Percentiles rank a stretch among this genome's conserved stretches.
These are phyloP conservation scores for Geosmithia putterillii DNA, from an alignment of 2,329 filamentous ascomycete species.

Conservation along the genomic window DNA sequence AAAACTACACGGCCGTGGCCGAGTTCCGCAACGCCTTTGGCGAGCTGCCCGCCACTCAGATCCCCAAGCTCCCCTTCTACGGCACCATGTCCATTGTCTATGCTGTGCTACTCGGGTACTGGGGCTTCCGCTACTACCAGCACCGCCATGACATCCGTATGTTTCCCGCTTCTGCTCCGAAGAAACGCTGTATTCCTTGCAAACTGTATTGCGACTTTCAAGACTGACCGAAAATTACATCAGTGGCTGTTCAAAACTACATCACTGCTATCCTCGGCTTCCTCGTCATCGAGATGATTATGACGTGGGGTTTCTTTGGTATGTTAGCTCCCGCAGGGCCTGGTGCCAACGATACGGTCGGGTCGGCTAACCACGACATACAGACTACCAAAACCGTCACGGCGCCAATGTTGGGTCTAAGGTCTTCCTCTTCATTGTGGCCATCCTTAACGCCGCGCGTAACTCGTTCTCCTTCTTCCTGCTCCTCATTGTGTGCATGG, in stretches of 20 bases:
- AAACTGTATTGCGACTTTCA: neutral
- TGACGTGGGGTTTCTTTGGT: slow-evolving; percentile 98
- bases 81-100: slow-evolving; percentile 90
- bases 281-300: slow-evolving; percentile 87
- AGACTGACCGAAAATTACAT: slow-evolving; percentile 14
- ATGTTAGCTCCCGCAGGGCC: slow-evolving; percentile 11
- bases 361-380: slow-evolving; percentile 18
- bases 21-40: slow-evolving; percentile 95
- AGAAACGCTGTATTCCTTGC: neutral
- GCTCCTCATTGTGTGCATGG: slow-evolving; percentile 97
- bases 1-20: slow-evolving; percentile 66
- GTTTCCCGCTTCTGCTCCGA: slow-evolving; percentile 11
- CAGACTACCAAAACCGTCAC: slow-evolving; percentile 85
- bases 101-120: slow-evolving; percentile 69
- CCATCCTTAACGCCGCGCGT: slow-evolving; percentile 79
- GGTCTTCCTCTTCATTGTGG: slow-evolving; percentile 80
- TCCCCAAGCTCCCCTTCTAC: slow-evolving; percentile 95
- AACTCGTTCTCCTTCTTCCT: slow-evolving; percentile 99
- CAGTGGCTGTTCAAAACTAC: slow-evolving; percentile 94
- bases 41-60: slow-evolving; percentile 88
- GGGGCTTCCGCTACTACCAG: slow-evolving; percentile 92
- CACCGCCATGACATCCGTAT: slow-evolving; percentile 80
- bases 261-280: slow-evolving; percentile 96
- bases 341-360: neutral
- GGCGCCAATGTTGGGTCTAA: slow-evolving; percentile 76